Conservation (phyloP, 305 asterid species). For the Fraxinus nigra region DNA sequence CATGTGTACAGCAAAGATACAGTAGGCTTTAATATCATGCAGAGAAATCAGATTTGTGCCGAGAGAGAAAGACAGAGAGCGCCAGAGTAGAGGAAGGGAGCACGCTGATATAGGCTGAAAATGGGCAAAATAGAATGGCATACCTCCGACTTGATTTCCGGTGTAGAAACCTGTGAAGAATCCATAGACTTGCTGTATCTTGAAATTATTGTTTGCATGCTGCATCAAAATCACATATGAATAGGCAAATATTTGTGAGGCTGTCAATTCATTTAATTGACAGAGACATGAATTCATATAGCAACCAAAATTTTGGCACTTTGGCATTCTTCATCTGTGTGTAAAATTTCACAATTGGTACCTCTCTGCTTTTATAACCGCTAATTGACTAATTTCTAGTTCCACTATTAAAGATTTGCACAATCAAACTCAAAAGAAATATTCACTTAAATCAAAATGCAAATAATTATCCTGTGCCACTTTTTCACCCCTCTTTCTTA, state of each 20-base stretch:
- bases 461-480: neutral
- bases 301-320: neutral
- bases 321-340: neutral
- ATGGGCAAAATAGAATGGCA: neutral
- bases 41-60: neutral
- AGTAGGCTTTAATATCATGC: neutral
- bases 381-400: neutral
- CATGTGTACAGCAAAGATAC: neutral
- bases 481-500: neutral
- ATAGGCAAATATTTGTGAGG: neutral
- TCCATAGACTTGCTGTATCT: slow-evolving; percentile 46
- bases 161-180: slow-evolving; percentile 23
- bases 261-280: neutral
- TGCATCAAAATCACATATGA: slow-evolving; percentile 26
- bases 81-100: neutral
- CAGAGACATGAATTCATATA: neutral
- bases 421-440: neutral
- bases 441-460: neutral
- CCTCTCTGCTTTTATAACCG: neutral
- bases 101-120: neutral
- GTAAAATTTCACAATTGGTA: neutral
- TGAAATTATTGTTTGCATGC: slow-evolving; percentile 54
- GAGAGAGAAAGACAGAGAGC: neutral
- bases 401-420: neutral
- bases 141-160: slow-evolving; percentile 51